Percentiles rank a stretch among this genome's conserved stretches.
phyloP scores from a whole-genome alignment of 129 eudicot genomes.

The Oenanthe sinensis region DNA sequence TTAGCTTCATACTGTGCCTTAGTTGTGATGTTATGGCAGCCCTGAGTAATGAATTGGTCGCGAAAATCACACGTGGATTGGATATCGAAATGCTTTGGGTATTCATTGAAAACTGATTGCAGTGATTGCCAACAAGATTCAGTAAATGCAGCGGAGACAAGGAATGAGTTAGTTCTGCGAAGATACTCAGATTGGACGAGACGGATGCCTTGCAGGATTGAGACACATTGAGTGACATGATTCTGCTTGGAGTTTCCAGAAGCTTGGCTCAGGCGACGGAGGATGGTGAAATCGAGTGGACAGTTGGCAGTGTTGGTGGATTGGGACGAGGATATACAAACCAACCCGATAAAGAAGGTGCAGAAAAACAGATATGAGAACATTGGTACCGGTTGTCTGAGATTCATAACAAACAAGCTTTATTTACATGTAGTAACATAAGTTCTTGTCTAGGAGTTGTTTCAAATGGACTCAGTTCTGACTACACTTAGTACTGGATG shows the following conservation, averaged over 20 bases:
- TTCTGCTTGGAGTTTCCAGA: not conserved
- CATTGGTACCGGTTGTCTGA: not conserved
- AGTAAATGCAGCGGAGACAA: constrained; percentile 30
- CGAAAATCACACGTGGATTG: constrained; percentile 52
- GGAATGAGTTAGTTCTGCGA: constrained; percentile 22
- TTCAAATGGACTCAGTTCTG: not conserved
- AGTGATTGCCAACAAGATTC: constrained; percentile 42
- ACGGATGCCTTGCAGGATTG: constrained; percentile 2
- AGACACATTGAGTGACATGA: not conserved
- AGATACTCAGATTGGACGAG: constrained; percentile 1
- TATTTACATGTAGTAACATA: not conserved
- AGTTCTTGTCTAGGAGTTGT: not conserved
- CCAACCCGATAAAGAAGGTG: not conserved
- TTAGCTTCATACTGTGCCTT: constrained; percentile 41
- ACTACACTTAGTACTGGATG: not conserved
- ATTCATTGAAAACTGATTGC: constrained; percentile 27
- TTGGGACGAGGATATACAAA: not conserved
- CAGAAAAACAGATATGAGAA: not conserved
- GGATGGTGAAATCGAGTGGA: not conserved
- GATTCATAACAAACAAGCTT: not conserved
- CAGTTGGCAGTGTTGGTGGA: not conserved
- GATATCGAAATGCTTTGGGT: constrained; percentile 41
- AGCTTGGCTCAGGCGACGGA: not conserved
- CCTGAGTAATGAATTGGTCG: constrained; percentile 52
- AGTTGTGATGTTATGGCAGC: constrained; percentile 73